Percentiles rank a stretch among this genome's conserved stretches.
Evolutionary conservation across 805 yeast genomes (phyloP).

Genomic region (Nakazawaea populi): DNA sequence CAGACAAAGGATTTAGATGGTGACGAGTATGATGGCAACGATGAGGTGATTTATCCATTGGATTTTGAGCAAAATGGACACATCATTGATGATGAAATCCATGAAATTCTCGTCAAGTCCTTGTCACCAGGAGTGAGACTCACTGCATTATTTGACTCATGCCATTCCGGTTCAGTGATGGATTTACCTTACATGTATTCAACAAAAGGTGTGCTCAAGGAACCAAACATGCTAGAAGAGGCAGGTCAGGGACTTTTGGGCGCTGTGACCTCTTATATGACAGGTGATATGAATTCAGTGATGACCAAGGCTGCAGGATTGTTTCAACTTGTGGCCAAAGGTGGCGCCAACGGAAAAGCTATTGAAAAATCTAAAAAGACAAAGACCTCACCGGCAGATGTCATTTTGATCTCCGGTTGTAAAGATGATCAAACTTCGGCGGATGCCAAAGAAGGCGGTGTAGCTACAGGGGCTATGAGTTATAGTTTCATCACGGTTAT

Average conservation of each 20-base stretch:
- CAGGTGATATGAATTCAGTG: slow-evolving; percentile 46
- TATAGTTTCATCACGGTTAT: slow-evolving; percentile 62
- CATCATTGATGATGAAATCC: slow-evolving; percentile 62
- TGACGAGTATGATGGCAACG: slow-evolving; percentile 71
- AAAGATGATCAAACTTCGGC: slow-evolving; percentile 71
- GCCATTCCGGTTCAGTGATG: slow-evolving; percentile 73
- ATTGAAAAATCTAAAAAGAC: slow-evolving; percentile 35
- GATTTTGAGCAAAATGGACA: slow-evolving; percentile 60
- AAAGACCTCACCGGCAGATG: slow-evolving; percentile 66
- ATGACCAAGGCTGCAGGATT: slow-evolving; percentile 37
- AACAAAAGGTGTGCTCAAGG: slow-evolving; percentile 78
- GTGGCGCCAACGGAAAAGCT: slow-evolving; percentile 26
- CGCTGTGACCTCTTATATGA: slow-evolving; percentile 53
- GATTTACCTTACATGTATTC: slow-evolving; percentile 74
- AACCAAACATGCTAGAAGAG: slow-evolving; percentile 72
- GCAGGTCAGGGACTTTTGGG: slow-evolving; percentile 62
- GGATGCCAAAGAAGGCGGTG: slow-evolving; percentile 60
- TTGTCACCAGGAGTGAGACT: slow-evolving; percentile 62
- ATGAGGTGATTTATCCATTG: slow-evolving; percentile 68
- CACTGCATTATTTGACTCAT: slow-evolving; percentile 71
- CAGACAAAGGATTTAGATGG: slow-evolving; percentile 58
- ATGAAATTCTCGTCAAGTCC: slow-evolving; percentile 54
- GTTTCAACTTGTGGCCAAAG: slow-evolving; percentile 32
- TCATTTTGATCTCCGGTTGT: slow-evolving; percentile 63
- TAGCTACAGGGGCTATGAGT: slow-evolving; percentile 73